phyloP scores from a whole-genome alignment of 1,284 basidiomycete genomes.

The Grifola frondosa region DNA sequence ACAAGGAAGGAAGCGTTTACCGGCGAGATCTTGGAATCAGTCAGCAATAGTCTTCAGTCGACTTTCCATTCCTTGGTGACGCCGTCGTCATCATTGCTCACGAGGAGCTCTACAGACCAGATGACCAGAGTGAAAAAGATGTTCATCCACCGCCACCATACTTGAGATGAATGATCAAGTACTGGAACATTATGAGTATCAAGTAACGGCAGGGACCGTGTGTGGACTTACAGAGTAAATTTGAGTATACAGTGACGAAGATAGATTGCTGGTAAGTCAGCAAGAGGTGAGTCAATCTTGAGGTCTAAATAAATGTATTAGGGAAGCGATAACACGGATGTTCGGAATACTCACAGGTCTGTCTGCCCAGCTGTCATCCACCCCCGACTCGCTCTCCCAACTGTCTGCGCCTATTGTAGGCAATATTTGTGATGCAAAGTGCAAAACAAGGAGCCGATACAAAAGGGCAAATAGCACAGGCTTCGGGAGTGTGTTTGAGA shows the following conservation, averaged over 20 bases:
- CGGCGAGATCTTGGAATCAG: too few relatives aligned
- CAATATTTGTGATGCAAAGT: constrained; percentile 81
- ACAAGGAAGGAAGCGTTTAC: too few relatives aligned
- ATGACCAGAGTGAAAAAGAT: constrained; percentile 80
- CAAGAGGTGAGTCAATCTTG: constrained; percentile 68
- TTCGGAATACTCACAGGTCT: constrained; percentile 56
- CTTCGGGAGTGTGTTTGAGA: constrained; percentile 80
- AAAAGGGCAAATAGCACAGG: constrained; percentile 82
- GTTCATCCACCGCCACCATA: constrained; percentile 89
- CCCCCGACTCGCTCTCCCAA: constrained; percentile 69
- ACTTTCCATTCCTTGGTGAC: constrained; percentile 76
- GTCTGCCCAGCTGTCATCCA: constrained; percentile 65
- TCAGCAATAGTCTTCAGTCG: constrained; percentile 48
- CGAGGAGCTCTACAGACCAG: constrained; percentile 78
- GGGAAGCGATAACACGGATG: constrained; percentile 1
- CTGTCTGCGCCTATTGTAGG: constrained; percentile 80
- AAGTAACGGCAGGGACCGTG: constrained; percentile 1
- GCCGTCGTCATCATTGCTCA: constrained; percentile 74
- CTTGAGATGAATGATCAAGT: constrained; percentile 79
- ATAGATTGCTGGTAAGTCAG: constrained; percentile 79
- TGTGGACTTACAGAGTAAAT: constrained; percentile 63
- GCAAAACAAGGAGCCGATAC: constrained; percentile 83
- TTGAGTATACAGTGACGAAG: constrained; percentile 83
- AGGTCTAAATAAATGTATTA: constrained; percentile 49
- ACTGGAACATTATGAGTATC: constrained; percentile 41